Conservation (phyloP, 1,139 yeast genomes). For the Candida sanyaensis region DNA sequence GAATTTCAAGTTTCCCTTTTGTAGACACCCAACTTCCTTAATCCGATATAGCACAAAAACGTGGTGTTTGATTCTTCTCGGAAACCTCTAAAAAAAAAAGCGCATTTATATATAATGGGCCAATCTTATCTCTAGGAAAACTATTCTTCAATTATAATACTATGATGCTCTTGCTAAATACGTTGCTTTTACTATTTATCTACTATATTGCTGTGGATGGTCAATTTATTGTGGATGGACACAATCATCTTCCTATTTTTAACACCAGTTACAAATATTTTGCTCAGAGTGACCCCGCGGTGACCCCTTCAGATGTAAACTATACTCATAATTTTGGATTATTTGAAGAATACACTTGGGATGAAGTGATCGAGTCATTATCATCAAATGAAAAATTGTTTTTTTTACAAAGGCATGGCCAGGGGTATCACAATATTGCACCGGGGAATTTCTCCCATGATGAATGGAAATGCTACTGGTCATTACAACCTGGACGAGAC, state of each 20-base stretch:
- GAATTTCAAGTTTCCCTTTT: not conserved
- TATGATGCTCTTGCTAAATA: not conserved
- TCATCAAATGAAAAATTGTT: slow-evolving; percentile 26
- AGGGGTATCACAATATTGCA: slow-evolving; percentile 42
- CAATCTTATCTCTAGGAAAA: too few species aligned
- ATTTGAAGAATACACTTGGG: slow-evolving; percentile 19
- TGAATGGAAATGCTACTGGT: slow-evolving; percentile 39
- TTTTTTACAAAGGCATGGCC: slow-evolving; percentile 44
- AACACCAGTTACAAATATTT: slow-evolving; percentile 17
- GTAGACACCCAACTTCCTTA: not conserved
- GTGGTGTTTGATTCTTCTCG: not conserved
- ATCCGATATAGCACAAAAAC: not conserved
- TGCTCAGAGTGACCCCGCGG: slow-evolving; percentile 19
- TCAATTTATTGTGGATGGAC: not conserved
- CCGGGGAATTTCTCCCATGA: slow-evolving; percentile 13
- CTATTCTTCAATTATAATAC: not conserved
- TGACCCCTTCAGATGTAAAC: slow-evolving; percentile 14
- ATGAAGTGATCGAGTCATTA: slow-evolving; percentile 7
- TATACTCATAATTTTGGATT: slow-evolving; percentile 22
- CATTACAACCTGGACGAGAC: slow-evolving; percentile 30
- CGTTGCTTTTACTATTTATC: not conserved
- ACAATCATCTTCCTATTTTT: slow-evolving; percentile 9
- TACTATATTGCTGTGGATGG: not conserved
- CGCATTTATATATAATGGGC: too few species aligned
- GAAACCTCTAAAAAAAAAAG: not conserved